Conservation (phyloP, 2,329 filamentous ascomycete species). For the Aspergillus sp. region DNA sequence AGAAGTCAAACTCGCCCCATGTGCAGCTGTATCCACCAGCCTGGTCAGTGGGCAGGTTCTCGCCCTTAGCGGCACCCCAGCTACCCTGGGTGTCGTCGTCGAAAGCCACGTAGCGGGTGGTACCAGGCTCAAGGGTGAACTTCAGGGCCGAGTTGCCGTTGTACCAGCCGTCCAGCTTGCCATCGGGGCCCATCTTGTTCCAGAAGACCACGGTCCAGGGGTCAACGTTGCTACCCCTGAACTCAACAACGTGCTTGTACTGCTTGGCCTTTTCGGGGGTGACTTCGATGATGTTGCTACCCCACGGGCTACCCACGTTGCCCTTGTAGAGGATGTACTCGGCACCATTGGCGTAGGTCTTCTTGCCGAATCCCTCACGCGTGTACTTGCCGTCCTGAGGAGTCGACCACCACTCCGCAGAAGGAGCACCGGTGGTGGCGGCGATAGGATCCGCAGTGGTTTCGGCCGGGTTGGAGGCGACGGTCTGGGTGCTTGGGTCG, state of each 20-base stretch:
- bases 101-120: slow-evolving; percentile 31
- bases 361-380: slow-evolving; percentile 25
- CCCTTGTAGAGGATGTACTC: slow-evolving; percentile 22
- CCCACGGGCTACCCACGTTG: slow-evolving; percentile 32
- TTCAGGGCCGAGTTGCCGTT: slow-evolving; percentile 27
- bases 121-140: slow-evolving; percentile 22
- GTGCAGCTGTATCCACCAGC: slow-evolving; percentile 29
- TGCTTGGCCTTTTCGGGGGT: slow-evolving; percentile 20
- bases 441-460: no score
- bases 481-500: slow-evolving; percentile 9
- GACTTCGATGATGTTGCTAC: slow-evolving; percentile 35
- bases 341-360: slow-evolving; percentile 10
- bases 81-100: slow-evolving; percentile 31
- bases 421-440: slow-evolving; percentile 5
- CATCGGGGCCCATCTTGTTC: slow-evolving; percentile 31
- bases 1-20: slow-evolving; percentile 37
- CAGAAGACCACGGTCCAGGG: slow-evolving; percentile 32
- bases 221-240: slow-evolving; percentile 25
- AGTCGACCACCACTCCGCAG: slow-evolving; percentile 16
- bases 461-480: slow-evolving; percentile 5
- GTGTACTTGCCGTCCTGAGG: slow-evolving; percentile 16
- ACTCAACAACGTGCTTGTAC: slow-evolving; percentile 30
- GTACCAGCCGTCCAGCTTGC: slow-evolving; percentile 26
- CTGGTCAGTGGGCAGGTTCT: slow-evolving; percentile 18
- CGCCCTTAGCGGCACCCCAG: slow-evolving; percentile 25